Evolutionary conservation across 345 rosid genomes (phyloP), one percentile per base, ranked within the genome.

Genomic region (Populus pruinosa): DNA sequence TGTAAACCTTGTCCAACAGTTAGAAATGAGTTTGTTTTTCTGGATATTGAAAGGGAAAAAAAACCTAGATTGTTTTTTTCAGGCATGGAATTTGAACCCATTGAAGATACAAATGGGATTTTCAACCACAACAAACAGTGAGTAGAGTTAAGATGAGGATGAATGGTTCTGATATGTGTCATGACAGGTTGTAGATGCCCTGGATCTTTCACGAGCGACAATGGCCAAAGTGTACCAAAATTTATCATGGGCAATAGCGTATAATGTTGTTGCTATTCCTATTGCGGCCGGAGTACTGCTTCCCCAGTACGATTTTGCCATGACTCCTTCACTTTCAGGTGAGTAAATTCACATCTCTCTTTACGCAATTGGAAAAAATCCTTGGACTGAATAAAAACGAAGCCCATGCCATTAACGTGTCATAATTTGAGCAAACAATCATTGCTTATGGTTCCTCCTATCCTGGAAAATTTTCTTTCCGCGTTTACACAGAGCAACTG

Each of bases 251-350:
- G 96, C 97, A 29, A 86, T 95, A 21, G 96, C 91, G 0, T 95
- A 95, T 79, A 93, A 95, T 59, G 78, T 85, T 16, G 86, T 92
- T 9, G 91, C 98, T 62, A 89, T 95, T 78, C 99, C 99, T 76
- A 83, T 95, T 66, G 99, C 98, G 33, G 96, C 97, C 12, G 99
- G 99, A 55, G 86, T 80, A 23, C 84, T 95, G 68, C 99, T 93
- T 83, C 97, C 99, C 70, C 90, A 87, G 11, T 92, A 78, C 75
- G 93, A 93, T 82, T 85, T 93, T 77, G 96, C 96, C 77, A 91
- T 91, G 98, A 93, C 97, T 66, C 97, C 99, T 41, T 92, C 97
- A 69, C 84, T 95, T 29, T 93, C 98, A n/a, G 98, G 98, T 89
- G 47, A 79, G 83, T 67, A 23, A 43, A 74, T 29, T 36, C 50